These are phyloP conservation scores for Tylopilus sp. DNA, from an alignment of 1,284 basidiomycete genomes.

Conservation along the genomic window DNA sequence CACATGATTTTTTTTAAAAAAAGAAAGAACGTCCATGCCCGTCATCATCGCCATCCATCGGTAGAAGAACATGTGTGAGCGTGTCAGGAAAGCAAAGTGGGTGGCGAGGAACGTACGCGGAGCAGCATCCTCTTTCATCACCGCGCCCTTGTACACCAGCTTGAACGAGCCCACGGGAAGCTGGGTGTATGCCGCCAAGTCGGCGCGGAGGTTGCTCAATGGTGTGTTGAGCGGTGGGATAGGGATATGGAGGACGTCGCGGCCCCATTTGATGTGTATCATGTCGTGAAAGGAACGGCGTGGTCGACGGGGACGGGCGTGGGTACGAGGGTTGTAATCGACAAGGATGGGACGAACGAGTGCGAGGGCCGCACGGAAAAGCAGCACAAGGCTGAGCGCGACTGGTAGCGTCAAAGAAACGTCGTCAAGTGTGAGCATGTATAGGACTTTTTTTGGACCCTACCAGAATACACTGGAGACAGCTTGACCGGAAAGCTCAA, in stretches of 20 bases:
- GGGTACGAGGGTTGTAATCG: not conserved
- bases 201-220: conserved; percentile 49
- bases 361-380: conserved; percentile 27
- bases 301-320: not conserved
- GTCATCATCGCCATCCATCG: no score
- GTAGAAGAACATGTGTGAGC: no score
- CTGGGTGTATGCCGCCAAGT: conserved; percentile 61
- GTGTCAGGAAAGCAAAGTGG: not conserved
- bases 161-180: conserved; percentile 63
- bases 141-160: conserved; percentile 70
- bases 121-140: conserved; percentile 72
- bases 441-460: not conserved
- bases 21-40: not conserved
- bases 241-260: conserved; percentile 55
- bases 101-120: conserved; percentile 44
- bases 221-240: conserved; percentile 53
- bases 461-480: conserved; percentile 29
- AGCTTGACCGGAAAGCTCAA: conserved; percentile 21
- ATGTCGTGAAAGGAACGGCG: conserved; percentile 25
- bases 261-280: conserved; percentile 61
- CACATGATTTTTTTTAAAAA: not conserved
- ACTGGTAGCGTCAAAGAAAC: conserved; percentile 10
- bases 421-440: not conserved
- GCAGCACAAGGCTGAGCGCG: conserved; percentile 33
- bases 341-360: conserved; percentile 15